A percentile compares a stretch with the other conserved stretches of the same genome.
Evolutionary conservation across 441 rosid genomes (phyloP).

Genomic region (Geranium incanum): DNA sequence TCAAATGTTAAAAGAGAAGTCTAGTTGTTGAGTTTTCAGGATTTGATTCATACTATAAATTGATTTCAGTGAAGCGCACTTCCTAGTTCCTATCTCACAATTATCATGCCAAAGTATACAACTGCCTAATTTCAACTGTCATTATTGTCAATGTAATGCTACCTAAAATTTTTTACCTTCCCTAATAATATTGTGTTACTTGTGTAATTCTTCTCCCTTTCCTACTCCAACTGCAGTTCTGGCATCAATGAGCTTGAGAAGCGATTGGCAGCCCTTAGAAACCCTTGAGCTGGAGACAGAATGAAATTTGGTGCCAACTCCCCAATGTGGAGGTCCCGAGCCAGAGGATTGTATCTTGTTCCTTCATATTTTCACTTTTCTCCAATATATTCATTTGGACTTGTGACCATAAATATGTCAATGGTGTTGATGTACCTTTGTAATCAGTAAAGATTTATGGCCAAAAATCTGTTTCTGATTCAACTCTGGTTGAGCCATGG

Average conservation of each 20-base stretch:
- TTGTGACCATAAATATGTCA: not conserved
- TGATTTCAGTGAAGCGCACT: too few relatives aligned
- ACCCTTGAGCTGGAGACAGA: constrained; percentile 32
- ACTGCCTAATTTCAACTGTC: too few relatives aligned
- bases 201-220: not conserved
- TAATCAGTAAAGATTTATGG: too few relatives aligned
- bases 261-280: constrained; percentile 80
- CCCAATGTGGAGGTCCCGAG: not conserved
- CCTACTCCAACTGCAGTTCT: constrained; percentile 43
- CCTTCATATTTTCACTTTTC: not conserved
- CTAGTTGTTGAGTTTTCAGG: not conserved
- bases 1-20: not conserved
- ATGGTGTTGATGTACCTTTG: not conserved
- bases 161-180: too few relatives aligned
- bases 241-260: constrained; percentile 68
- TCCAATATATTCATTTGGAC: not conserved
- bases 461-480: too few relatives aligned
- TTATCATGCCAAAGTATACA: not conserved
- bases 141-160: not conserved
- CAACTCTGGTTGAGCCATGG: too few relatives aligned
- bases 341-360: not conserved
- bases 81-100: not conserved
- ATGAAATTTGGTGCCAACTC: not conserved
- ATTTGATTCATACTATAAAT: not conserved
- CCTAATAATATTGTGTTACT: not conserved